A percentile compares a stretch with the other conserved stretches of the same genome.
Conservation (phyloP, 1,139 yeast genomes). For the Suhomyces coccinellae region DNA sequence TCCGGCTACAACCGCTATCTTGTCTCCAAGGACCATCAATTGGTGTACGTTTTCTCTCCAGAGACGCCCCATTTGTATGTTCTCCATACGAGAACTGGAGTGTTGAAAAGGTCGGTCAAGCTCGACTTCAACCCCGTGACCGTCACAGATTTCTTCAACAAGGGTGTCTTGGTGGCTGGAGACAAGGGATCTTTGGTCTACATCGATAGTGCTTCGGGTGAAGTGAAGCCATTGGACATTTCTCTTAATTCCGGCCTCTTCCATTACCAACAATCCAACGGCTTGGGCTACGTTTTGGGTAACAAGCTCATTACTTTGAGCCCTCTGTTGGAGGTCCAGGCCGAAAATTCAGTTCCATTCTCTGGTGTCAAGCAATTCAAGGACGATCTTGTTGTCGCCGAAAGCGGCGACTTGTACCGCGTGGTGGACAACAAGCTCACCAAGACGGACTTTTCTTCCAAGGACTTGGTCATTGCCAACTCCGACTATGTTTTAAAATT, state of each 20-base stretch:
- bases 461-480: conserved; percentile 7
- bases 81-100: conserved; percentile 22
- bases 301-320: conserved; percentile 11
- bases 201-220: conserved; percentile 9
- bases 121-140: conserved; percentile 17
- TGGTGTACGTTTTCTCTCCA: conserved; percentile 19
- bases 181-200: conserved; percentile 15
- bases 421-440: conserved; percentile 9
- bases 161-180: conserved; percentile 23
- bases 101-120: conserved; percentile 16
- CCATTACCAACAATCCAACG: conserved; percentile 14
- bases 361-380: conserved; percentile 19
- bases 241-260: neutral
- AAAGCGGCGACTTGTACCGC: conserved; percentile 20
- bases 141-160: conserved; percentile 18
- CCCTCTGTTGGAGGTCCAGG: conserved; percentile 9
- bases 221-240: neutral
- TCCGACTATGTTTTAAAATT: conserved; percentile 8
- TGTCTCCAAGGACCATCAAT: conserved; percentile 12
- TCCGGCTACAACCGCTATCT: conserved; percentile 9
- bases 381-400: conserved; percentile 21
- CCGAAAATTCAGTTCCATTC: conserved; percentile 5
- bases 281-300: conserved; percentile 18
- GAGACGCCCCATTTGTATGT: conserved; percentile 15
- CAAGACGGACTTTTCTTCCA: conserved; percentile 1